Percentiles rank a stretch among this genome's conserved stretches.
These are phyloP conservation scores for Cercospora brassicicola DNA, from an alignment of 2,329 filamentous ascomycete species.

Conservation along the genomic window DNA sequence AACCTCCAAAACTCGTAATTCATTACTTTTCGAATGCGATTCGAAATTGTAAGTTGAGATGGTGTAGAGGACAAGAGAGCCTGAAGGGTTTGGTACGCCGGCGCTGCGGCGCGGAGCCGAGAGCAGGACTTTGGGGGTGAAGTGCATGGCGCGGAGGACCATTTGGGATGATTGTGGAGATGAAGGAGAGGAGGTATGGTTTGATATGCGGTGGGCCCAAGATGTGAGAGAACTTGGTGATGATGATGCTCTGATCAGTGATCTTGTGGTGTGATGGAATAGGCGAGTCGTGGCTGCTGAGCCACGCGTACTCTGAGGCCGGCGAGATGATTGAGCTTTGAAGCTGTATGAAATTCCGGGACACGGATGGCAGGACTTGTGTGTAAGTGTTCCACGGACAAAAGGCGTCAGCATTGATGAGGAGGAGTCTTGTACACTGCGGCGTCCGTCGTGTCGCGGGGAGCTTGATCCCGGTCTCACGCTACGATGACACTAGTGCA, in stretches of 20 bases:
- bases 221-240: neutral
- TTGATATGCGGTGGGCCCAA: neutral
- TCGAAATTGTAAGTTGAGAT: conserved; percentile 79
- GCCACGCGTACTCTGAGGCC: neutral
- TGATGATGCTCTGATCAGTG: neutral
- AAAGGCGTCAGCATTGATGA: conserved; percentile 1
- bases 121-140: conserved; percentile 75
- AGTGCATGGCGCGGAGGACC: conserved; percentile 69
- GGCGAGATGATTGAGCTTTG: neutral
- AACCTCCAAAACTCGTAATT: conserved; percentile 71
- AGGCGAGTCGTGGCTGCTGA: neutral
- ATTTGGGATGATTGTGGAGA: conserved; percentile 46
- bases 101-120: conserved; percentile 71
- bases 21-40: conserved; percentile 65
- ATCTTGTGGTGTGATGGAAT: neutral
- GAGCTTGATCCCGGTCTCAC: neutral
- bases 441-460: neutral
- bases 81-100: conserved; percentile 67
- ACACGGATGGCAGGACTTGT: neutral
- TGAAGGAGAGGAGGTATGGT: neutral
- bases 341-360: neutral
- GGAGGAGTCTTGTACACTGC: neutral
- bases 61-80: conserved; percentile 65
- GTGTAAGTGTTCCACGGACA: neutral
- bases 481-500: conserved; percentile 10